Base-by-base conservation (phyloP, 805 yeast genomes). In the Candida lessepsii region DNA sequence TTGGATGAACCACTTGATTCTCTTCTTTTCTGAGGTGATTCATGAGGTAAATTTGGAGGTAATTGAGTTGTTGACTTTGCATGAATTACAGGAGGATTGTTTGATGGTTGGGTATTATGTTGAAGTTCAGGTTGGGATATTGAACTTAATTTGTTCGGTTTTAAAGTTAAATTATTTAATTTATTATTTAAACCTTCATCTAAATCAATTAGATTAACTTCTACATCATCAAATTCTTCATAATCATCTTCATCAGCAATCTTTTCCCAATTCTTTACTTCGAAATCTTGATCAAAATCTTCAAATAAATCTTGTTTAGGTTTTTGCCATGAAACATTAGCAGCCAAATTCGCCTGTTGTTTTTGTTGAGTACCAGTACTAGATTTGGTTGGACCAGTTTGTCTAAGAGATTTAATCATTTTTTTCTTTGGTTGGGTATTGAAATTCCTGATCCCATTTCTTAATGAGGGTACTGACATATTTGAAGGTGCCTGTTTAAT, bases 151-250 rank as follows among this genome's bases (percentile, higher is more conserved):
- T 29, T 39, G 44, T 15, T 40, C 26, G 48, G 46, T 24, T 47
- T 54, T 17, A 58, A 29, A 6, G 53, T 38, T 16, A 55, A 46
- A 32, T 56, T 63, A 29, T 60, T 62, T 44, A 56, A 39, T 11
- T 55, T 50, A 10, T 45, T 47, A 41, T 41, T 47, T 51, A 35
- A 71, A 80, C 79, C 86, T 16, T 48, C 50, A 54, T 77, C 95
- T 50, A 88, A 79, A 55, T 88, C 96, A 46, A 89, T 84, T 50
- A 88, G 69, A 43, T 80, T 78, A 26, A 75, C 69, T 29, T 34
- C 50, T 18, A 32, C 43, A 1, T 30, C 36, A 15, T 36, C 33
- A 20, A 5, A 8, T 3, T 42, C 47, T 21, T 42, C 47, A 2
- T 30, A 24, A 21, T 29, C 32, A 4, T 38, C 41, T 3, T 18